These are phyloP conservation scores for Maudiozyma turicensis DNA, from an alignment of 805 yeast species.

Conservation along the genomic window DNA sequence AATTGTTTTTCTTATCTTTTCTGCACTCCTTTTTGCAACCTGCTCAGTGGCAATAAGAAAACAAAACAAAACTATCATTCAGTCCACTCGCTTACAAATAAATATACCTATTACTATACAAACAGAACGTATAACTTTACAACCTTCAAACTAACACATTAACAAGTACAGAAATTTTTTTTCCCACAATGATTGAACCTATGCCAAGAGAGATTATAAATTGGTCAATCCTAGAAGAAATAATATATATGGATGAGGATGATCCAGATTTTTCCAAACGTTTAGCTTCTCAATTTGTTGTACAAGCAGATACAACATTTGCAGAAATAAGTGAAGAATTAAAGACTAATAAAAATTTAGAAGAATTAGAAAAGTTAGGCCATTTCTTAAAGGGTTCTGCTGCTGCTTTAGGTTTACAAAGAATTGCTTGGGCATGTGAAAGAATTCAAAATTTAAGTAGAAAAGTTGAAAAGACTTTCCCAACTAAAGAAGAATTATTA, in stretches of 20 bases:
- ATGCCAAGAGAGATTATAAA: constrained; percentile 57
- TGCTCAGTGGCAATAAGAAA: too few species aligned
- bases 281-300: constrained; percentile 74
- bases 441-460: constrained; percentile 82
- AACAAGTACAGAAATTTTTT: not conserved
- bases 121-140: too few species aligned
- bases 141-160: not conserved
- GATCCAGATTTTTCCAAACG: constrained; percentile 81
- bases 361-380: constrained; percentile 63
- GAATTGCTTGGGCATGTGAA: constrained; percentile 82
- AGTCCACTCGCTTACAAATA: too few species aligned
- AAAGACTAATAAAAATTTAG: constrained; percentile 36
- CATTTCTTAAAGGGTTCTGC: constrained; percentile 94
- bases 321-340: constrained; percentile 47
- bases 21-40: too few species aligned
- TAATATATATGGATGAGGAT: constrained; percentile 92
- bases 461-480: constrained; percentile 25
- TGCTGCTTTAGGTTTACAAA: constrained; percentile 79
- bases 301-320: constrained; percentile 79
- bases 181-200: constrained; percentile 7
- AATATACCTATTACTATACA: too few species aligned
- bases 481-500: constrained; percentile 8
- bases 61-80: too few species aligned
- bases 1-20: too few species aligned
- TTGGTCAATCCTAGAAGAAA: constrained; percentile 81